Percentiles rank a stretch among this genome's conserved stretches.
Conservation (phyloP, 306 rosid species). For the Cicer arietinum region DNA sequence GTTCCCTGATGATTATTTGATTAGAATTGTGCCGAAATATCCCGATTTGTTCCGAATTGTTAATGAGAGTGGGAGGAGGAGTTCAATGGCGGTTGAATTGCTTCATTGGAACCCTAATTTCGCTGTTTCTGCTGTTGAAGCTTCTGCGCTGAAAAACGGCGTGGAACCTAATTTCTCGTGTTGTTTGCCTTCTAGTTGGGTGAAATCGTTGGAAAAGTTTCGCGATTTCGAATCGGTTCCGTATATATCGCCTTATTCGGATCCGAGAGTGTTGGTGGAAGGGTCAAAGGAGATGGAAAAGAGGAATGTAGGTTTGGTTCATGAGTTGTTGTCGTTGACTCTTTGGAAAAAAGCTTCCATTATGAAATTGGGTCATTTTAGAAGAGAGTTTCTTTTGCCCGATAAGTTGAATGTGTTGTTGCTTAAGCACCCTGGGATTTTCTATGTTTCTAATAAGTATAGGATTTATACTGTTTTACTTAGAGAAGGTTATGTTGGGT, state of each 20-base stretch:
- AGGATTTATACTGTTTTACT: conserved; percentile 76
- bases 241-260: conserved; percentile 75
- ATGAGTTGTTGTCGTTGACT: conserved; percentile 80
- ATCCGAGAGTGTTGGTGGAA: conserved; percentile 48
- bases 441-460: conserved; percentile 84
- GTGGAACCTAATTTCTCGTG: conserved; percentile 60
- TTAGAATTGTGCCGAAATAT: conserved; percentile 62
- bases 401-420: conserved; percentile 69
- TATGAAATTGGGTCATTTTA: conserved; percentile 77
- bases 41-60: conserved; percentile 67
- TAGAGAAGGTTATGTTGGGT: conserved; percentile 75
- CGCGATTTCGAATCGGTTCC: conserved; percentile 63
- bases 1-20: conserved; percentile 76
- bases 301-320: conserved; percentile 77
- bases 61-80: conserved; percentile 63
- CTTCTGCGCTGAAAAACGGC: conserved; percentile 52
- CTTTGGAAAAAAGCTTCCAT: conserved; percentile 86
- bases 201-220: conserved; percentile 77
- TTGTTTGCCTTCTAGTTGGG: conserved; percentile 77
- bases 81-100: conserved; percentile 78
- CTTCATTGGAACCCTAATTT: conserved; percentile 72
- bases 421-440: conserved; percentile 82
- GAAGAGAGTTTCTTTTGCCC: conserved; percentile 72
- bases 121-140: conserved; percentile 67
- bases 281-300: conserved; percentile 82